A percentile compares a stretch with the other conserved stretches of the same genome.
Conservation (phyloP, 495 filamentous ascomycete genomes). For the Talaromyces thailandensis region DNA sequence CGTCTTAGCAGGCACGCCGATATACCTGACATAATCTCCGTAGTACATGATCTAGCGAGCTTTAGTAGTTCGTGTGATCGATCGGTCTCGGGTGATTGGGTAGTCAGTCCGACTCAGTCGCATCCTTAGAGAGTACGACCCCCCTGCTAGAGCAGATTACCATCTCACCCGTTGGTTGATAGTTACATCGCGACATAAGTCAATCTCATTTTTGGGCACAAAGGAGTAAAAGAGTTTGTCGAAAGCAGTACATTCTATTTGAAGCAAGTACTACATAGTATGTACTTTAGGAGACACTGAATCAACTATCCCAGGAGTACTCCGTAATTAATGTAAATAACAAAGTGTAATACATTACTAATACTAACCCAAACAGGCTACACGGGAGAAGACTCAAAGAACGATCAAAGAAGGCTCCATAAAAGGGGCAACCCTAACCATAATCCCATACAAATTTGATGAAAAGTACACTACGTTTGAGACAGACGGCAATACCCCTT, state of each 20-base stretch:
- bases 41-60: neutral
- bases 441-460: neutral
- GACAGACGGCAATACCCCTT: neutral
- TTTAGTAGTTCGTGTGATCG: neutral
- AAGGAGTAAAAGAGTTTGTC: neutral
- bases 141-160: neutral
- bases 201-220: neutral
- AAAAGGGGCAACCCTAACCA: neutral
- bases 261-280: neutral
- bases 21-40: neutral
- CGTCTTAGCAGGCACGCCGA: neutral
- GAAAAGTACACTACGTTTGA: neutral
- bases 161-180: neutral
- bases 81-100: neutral
- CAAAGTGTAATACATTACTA: neutral
- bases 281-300: neutral
- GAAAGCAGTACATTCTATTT: neutral
- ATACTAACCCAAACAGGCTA: constrained; percentile 1
- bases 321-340: neutral
- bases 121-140: neutral
- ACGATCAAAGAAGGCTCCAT: constrained; percentile 3
- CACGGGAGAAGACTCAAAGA: constrained; percentile 2
- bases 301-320: neutral
- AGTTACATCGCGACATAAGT: neutral
- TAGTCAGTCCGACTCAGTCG: neutral